Evolutionary conservation across 257 asterid genomes (phyloP), one percentile per base, ranked within the genome.

Genomic region (Euphrasia confusa): DNA sequence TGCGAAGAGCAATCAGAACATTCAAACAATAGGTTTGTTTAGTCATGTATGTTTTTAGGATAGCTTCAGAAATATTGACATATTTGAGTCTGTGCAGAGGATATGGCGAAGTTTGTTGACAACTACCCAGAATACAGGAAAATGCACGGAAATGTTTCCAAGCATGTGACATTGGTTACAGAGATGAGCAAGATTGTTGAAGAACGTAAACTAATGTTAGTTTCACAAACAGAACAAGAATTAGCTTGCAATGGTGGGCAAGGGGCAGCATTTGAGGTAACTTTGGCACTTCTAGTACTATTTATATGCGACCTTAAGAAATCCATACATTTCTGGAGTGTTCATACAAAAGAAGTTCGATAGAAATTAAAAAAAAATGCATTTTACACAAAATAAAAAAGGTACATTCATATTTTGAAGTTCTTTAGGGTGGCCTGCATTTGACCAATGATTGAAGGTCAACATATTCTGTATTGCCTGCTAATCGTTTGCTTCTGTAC

Each of bases 231-330:
- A 74, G 97, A 93, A 73, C 99, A 93, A 78, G 97, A 89, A 68
- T 74, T 93, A 72, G 99, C 97, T 65, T 93, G 99, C 83, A 93
- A 84, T 78, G 99, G 97, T 50, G 99, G 96, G 60, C 97, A 92
- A 84, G 99, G 94, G 68, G 97, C 97, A 44, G 97, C 97, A 28
- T 89, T 89, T 74, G 99, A 92, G 99, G 99, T 89, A 84, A 84
- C 30, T 60, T 18, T 35, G 50, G 53, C 64, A 54, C 68, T 66
- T 73, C 67, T 68, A 42, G 62, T 61, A 6, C 53, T 42, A 13
- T 21, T 21, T 56, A 39, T 33, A 60, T 5, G 4, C 62, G 59
- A 10, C 48, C 40, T 35, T 35, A 35, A 35, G 40, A 7, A 35
- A 35, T 35, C 8, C 12, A 9, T 37, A 37, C 42, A 8, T 3